Evolutionary conservation across 805 yeast species (phyloP).

Genomic region (Candida broadrunensis): DNA sequence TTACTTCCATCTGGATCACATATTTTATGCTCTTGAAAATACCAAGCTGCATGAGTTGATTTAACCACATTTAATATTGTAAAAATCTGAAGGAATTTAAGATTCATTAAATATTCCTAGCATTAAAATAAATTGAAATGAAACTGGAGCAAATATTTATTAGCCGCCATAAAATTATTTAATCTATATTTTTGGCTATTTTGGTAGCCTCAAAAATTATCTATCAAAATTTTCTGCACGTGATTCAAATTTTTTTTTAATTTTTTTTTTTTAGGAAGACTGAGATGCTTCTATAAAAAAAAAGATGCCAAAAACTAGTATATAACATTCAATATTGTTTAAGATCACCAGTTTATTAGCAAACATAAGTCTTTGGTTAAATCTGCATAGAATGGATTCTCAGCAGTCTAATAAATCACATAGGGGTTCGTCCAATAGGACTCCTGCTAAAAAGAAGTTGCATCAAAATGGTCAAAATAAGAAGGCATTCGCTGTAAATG

Average conservation of each 20-base stretch:
- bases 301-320: background rate
- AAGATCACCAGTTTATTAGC: no score
- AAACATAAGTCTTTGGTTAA: no score
- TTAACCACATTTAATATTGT: background rate
- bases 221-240: no score
- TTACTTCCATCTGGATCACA: constrained; percentile 29
- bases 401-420: constrained; percentile 80
- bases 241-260: no score
- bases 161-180: no score
- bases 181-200: no score
- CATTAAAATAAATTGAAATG: background rate
- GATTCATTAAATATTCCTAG: background rate
- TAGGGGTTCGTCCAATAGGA: constrained; percentile 48
- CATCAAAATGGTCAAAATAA: constrained; percentile 72
- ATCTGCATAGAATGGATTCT: constrained; percentile 11
- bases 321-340: no score
- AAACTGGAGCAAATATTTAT: no score
- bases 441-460: constrained; percentile 78
- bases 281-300: background rate
- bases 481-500: constrained; percentile 44
- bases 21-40: constrained; percentile 21
- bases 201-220: no score
- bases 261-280: background rate
- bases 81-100: background rate
- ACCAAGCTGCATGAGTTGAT: constrained; percentile 16